Evolutionary conservation across 1,284 basidiomycete genomes (phyloP), one percentile per base, ranked within the genome.

Genomic region (Kalmanozyma brasiliensis): DNA sequence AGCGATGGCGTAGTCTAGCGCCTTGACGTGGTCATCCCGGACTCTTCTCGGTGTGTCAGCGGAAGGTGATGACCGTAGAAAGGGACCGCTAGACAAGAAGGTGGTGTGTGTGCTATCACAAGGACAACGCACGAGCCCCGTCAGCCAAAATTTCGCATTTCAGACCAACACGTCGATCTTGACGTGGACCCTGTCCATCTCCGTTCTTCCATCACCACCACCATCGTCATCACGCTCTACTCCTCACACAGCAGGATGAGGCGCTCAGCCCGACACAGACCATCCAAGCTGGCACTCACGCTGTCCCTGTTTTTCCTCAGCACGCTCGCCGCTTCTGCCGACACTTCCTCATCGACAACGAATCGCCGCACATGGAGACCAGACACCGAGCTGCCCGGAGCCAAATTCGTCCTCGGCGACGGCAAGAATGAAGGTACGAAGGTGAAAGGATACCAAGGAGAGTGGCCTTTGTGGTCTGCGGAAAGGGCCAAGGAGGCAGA

Each of bases 381-480:
- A 22, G 57, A 60, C 48, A 51, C 41, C 19, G 67, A 70, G 30
- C 45, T 46, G 2, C 45, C 57, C 38, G 67, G 67, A 4, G 32
- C 56, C 29, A 23, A 24, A 6, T 71, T 65, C 37, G 44, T 66
- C 7, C 38, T 71, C 8, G 68, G 68, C 13, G 49, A 66, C 30
- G 68, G 63, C 36, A 66, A 62, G 45, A 57, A 24, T 19, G 52
- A 63, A 48, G 69, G 69, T 7, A 23, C 42, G 36, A 72, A 71
- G 38, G 68, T 63, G 14, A 48, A 41, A 7, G 68, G 68, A 0
- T 71, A 71, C 43, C 41, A 71, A 24, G 68, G 68, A 20, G 68
- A 66, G 35, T 71, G 68, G 68, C 68, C 68, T 4, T 30, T 71
- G 16, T 71, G 68, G 68, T 57, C 53, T 1, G 22, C 30, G 2